phyloP scores from a whole-genome alignment of 495 filamentous ascomycete species.

The Penicillium desertorum region DNA sequence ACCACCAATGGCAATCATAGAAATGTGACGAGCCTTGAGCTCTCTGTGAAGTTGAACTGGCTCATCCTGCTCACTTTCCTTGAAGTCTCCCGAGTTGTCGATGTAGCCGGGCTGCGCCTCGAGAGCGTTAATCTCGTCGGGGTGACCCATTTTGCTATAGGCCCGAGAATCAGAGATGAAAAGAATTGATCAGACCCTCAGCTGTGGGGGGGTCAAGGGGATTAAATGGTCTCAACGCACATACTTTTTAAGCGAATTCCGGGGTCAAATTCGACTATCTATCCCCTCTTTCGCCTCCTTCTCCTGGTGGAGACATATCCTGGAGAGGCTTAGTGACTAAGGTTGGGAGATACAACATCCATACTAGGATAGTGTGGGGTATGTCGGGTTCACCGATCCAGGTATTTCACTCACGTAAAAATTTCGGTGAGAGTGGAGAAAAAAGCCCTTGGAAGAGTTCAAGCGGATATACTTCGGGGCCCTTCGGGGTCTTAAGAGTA shows the following conservation, averaged over 20 bases:
- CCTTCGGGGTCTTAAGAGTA: no score
- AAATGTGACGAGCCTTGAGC: conserved; percentile 72
- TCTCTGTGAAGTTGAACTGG: conserved; percentile 58
- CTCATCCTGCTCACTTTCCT: conserved; percentile 10
- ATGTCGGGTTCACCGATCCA: background rate
- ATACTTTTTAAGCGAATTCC: conserved; percentile 11
- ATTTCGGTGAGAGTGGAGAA: background rate
- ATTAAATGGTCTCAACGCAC: conserved; percentile 9
- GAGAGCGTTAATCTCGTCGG: conserved; percentile 15
- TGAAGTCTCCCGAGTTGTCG: conserved; percentile 1
- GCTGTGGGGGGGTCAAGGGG: background rate
- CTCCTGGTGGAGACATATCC: conserved; percentile 5
- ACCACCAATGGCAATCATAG: conserved; percentile 90
- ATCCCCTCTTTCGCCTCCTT: conserved; percentile 6
- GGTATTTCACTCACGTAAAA: background rate
- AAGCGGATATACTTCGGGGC: no score
- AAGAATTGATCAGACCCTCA: background rate
- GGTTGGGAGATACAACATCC: background rate
- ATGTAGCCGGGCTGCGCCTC: conserved; percentile 9
- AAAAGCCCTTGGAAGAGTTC: no score
- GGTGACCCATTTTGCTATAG: conserved; percentile 13
- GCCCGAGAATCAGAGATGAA: background rate
- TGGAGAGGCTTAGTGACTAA: conserved; percentile 3
- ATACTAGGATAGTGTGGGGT: background rate
- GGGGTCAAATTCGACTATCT: conserved; percentile 9